Base-by-base conservation (phyloP, 2,329 filamentous ascomycete genomes). In the Hypoxylon sp. region DNA sequence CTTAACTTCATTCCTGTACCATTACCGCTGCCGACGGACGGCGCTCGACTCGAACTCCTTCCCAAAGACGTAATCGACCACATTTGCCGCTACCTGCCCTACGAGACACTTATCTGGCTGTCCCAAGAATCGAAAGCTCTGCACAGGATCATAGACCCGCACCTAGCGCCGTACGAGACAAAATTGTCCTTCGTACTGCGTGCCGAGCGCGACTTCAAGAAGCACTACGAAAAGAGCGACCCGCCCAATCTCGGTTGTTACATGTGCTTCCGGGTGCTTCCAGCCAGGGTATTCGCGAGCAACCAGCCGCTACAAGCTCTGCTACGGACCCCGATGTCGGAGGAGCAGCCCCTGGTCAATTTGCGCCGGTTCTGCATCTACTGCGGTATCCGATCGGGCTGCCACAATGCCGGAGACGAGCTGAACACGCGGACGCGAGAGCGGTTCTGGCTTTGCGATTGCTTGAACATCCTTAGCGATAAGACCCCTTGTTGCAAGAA, bases 361-460 rank as follows among this genome's bases (percentile, higher is more conserved):
- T 51, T 73, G 30, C 70, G 71, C 23, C 61, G 70, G 5, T 72
- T 69, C 61, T 73, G 71, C 48, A 67, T 73, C 25, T 4, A 19
- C 27, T 72, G 71, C 57, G 71, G 71, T 2, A 51, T 72, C 11
- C 54, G 51, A 14, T 43, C 16, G 3, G 67, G 69, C 8, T 63
- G 62, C 34, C 67, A 73, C 48, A 39, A 37, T 14, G 39, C 67
- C 1, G 69, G 71, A 1, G 67, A 69, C 8, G 32, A 57, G 21
- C 41, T 73, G 2, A 48, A 14, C 8, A 65, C 57, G 23, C 57
- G 55, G 14, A 54, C 34, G 0, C 64, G 65, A 2, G 46, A 16
- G 0, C 51, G 48, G 16, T 58, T 56, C 45, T 71, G 70, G 70
- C 6, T 70, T 1, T 71, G 70, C 34, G 23, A 61, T 7, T 71